Percentiles rank a stretch among this genome's conserved stretches.
These are phyloP conservation scores for Cryptosporidium felis DNA, from an alignment of 169 alveolate genomes.

Conservation along the genomic window DNA sequence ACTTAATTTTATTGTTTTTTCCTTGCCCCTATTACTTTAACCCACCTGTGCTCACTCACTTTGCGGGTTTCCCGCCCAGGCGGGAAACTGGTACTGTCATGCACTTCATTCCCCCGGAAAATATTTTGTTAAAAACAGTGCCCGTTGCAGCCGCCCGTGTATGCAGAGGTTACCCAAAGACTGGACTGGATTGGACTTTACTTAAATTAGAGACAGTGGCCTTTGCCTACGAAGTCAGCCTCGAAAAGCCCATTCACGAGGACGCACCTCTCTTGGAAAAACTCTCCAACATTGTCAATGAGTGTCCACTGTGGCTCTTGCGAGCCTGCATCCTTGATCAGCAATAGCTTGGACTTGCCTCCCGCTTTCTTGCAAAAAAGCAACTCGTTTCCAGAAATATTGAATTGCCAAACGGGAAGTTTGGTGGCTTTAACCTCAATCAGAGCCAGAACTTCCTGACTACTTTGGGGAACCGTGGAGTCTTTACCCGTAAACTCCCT, in stretches of 20 bases:
- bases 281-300: neutral
- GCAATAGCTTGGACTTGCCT: constrained; percentile 6
- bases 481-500: constrained; percentile 18
- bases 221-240: constrained; percentile 5
- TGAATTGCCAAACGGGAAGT: constrained; percentile 67
- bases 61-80: constrained; percentile 10
- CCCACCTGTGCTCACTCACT: constrained; percentile 15
- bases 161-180: too few species aligned
- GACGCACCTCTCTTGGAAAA: neutral
- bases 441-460: constrained; percentile 19
- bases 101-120: too few species aligned
- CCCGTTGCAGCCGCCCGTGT: too few species aligned
- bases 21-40: neutral
- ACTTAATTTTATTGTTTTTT: neutral
- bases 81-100: constrained; percentile 44
- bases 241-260: constrained; percentile 28
- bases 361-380: neutral
- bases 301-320: constrained; percentile 46
- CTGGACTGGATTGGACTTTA: too few species aligned
- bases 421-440: constrained; percentile 64
- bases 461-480: neutral
- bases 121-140: too few species aligned
- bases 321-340: constrained; percentile 68
- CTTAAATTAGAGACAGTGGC: too few species aligned
- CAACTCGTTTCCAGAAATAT: constrained; percentile 40